Conservation (phyloP, 192 early-diverging fungal genomes). For the Lobulomyces angularis region DNA sequence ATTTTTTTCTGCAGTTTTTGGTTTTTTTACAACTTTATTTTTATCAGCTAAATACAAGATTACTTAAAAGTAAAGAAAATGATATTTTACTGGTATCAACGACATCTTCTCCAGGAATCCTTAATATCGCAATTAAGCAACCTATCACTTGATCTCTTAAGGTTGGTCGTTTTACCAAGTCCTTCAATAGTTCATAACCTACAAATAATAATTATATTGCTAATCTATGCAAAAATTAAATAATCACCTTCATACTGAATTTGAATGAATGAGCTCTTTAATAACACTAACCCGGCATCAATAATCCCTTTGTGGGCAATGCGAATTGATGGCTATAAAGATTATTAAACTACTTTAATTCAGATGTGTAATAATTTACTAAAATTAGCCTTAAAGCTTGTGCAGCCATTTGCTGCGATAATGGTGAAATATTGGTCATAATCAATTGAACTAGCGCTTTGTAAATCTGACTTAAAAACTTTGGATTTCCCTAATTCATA, state of each 20-base stretch:
- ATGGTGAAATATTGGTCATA: slow-evolving; percentile 30
- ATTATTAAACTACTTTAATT: slow-evolving; percentile 2
- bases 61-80: not conserved
- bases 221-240: not conserved
- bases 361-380: slow-evolving; percentile 9
- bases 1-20: slow-evolving; percentile 1
- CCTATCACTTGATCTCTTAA: slow-evolving; percentile 38
- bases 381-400: slow-evolving; percentile 43
- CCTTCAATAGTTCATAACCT: slow-evolving; percentile 43
- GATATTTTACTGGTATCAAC: slow-evolving; percentile 2
- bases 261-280: slow-evolving; percentile 43
- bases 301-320: slow-evolving; percentile 39
- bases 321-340: slow-evolving; percentile 31
- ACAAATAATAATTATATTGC: slow-evolving; percentile 5
- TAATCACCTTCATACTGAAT: slow-evolving; percentile 50
- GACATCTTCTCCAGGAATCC: slow-evolving; percentile 24
- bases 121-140: slow-evolving; percentile 34
- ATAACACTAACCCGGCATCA: slow-evolving; percentile 32
- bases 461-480: slow-evolving; percentile 51
- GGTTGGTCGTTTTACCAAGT: slow-evolving; percentile 22
- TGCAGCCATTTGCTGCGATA: slow-evolving; percentile 46
- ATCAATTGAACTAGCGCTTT: slow-evolving; percentile 43
- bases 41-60: slow-evolving; percentile 10
- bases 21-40: slow-evolving; percentile 16
- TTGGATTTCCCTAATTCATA: slow-evolving; percentile 40